phyloP scores from a whole-genome alignment of 2,329 filamentous ascomycete species.

The Neofusicoccum umdonicola region DNA sequence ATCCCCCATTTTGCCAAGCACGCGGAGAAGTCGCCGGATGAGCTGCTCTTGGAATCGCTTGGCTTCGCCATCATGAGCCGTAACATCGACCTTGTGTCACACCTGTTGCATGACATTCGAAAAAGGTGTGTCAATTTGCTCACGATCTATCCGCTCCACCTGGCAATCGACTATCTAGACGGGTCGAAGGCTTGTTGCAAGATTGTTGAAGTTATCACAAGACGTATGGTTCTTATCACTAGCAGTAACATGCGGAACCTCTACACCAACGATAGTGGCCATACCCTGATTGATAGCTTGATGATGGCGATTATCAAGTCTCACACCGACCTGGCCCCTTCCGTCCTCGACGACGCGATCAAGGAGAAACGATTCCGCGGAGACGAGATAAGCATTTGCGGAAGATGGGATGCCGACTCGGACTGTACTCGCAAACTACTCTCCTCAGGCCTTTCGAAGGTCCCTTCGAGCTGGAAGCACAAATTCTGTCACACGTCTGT shows the following conservation, averaged over 20 bases:
- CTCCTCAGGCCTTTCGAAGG: constrained; percentile 24
- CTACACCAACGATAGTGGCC: constrained; percentile 28
- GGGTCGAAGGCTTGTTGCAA: neutral
- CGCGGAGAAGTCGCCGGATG: constrained; percentile 18
- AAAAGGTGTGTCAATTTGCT: too few relatives aligned
- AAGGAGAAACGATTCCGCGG: constrained; percentile 32
- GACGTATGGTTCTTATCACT: too few relatives aligned
- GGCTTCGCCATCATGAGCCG: constrained; percentile 25
- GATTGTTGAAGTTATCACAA: neutral
- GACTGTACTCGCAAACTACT: constrained; percentile 32
- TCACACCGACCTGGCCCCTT: constrained; percentile 32
- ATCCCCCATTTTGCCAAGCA: neutral
- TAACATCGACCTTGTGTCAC: constrained; percentile 17
- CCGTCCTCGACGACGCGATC: constrained; percentile 26
- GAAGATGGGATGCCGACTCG: constrained; percentile 44
- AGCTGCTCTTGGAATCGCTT: constrained; percentile 22
- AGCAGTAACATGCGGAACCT: too few relatives aligned
- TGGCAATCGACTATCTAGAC: neutral
- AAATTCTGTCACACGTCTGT: constrained; percentile 45
- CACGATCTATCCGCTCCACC: neutral
- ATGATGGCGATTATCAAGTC: constrained; percentile 38
- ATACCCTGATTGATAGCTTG: constrained; percentile 42
- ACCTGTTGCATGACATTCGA: neutral
- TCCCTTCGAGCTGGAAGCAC: constrained; percentile 44
- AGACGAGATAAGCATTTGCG: constrained; percentile 44